phyloP scores from a whole-genome alignment of 345 rosid genomes.

The Eutrema yunnanense region DNA sequence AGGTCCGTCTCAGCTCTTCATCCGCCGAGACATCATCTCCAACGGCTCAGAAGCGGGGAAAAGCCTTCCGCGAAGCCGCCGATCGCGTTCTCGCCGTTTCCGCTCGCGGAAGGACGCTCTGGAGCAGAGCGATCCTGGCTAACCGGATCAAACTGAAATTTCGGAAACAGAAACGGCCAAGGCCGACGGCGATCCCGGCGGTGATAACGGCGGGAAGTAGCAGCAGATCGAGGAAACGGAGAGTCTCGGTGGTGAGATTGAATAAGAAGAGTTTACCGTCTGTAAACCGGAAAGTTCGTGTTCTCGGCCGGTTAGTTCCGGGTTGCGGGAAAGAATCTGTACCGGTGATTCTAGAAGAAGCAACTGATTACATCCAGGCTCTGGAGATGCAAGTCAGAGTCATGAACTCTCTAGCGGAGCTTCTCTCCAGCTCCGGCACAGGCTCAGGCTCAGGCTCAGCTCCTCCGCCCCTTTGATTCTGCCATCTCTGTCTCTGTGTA shows the following conservation, averaged over 20 bases:
- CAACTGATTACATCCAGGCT: constrained; percentile 89
- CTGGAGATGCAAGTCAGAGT: constrained; percentile 94
- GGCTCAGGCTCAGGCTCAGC: constrained; percentile 8
- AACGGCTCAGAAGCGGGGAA: constrained; percentile 58
- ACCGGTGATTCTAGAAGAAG: constrained; percentile 90
- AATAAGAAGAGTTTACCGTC: constrained; percentile 58
- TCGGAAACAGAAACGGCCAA: constrained; percentile 59
- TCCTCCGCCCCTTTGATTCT: constrained; percentile 16
- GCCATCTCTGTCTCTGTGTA: background rate
- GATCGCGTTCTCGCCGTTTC: constrained; percentile 74
- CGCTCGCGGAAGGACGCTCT: constrained; percentile 72
- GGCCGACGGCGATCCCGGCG: constrained; percentile 6
- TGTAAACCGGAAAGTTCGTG: constrained; percentile 71
- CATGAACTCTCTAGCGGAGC: constrained; percentile 61
- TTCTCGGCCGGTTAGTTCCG: constrained; percentile 86
- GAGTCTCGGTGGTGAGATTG: constrained; percentile 56
- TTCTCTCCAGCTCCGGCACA: constrained; percentile 9
- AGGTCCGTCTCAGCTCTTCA: constrained; percentile 36
- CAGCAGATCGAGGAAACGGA: constrained; percentile 52
- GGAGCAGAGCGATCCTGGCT: constrained; percentile 92
- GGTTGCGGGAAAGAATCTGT: constrained; percentile 87
- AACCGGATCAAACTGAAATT: constrained; percentile 77
- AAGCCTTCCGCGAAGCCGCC: constrained; percentile 83
- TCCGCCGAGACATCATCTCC: constrained; percentile 44
- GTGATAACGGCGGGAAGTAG: constrained; percentile 13